These are phyloP conservation scores for Gynochthodes officinalis DNA, from an alignment of 257 asterid genomes.

Conservation along the genomic window DNA sequence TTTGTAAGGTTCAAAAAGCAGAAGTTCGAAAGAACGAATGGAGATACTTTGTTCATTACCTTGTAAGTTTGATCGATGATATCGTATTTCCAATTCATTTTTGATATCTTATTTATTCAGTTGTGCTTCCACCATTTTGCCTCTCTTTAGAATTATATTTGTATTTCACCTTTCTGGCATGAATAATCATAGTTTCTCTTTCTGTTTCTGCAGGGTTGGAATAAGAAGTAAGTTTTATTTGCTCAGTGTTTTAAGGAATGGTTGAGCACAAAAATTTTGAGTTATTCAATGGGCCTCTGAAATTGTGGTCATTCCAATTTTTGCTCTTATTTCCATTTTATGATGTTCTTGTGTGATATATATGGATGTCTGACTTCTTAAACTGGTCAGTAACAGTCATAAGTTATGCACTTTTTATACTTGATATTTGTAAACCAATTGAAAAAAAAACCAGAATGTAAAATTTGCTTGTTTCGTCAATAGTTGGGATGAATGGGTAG, in stretches of 20 bases:
- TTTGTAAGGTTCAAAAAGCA: slow-evolving; percentile 78
- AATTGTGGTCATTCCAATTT: background rate
- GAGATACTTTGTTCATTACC: slow-evolving; percentile 93
- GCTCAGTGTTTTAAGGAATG: slow-evolving; percentile 17
- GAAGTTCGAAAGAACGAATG: slow-evolving; percentile 84
- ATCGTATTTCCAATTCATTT: slow-evolving; percentile 1
- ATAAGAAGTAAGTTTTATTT: slow-evolving; percentile 75
- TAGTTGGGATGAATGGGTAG: slow-evolving; percentile 99
- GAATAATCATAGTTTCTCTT: slow-evolving; percentile 10
- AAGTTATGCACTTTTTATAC: background rate
- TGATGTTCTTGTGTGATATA: background rate
- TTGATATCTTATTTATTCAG: background rate
- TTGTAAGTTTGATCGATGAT: slow-evolving; percentile 50
- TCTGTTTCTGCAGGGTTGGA: slow-evolving; percentile 83
- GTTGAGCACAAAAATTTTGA: slow-evolving; percentile 7
- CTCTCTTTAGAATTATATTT: background rate
- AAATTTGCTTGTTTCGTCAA: slow-evolving; percentile 31
- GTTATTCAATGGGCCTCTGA: background rate
- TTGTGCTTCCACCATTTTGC: background rate
- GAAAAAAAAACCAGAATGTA: slow-evolving; percentile 11
- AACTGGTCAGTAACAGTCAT: background rate
- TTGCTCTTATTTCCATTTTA: background rate
- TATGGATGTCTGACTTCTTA: background rate
- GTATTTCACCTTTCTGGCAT: slow-evolving; percentile 1
- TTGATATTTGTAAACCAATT: background rate